Percentiles rank a stretch among this genome's conserved stretches.
These are phyloP conservation scores for Teunomyces kruisii DNA, from an alignment of 805 yeast species.

Conservation along the genomic window DNA sequence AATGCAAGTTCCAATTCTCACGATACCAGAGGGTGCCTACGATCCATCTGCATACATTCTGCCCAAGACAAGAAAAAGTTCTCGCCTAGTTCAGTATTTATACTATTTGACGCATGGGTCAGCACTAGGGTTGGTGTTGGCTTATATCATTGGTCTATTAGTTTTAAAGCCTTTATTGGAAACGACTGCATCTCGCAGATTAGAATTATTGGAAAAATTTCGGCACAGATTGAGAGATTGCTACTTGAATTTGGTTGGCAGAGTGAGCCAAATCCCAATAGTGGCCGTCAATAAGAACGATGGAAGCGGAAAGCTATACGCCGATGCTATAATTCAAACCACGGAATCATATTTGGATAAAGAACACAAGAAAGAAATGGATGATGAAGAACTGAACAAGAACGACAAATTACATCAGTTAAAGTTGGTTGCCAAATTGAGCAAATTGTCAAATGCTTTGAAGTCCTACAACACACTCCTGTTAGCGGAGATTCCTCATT, in stretches of 20 bases:
- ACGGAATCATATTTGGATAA: slow-evolving; percentile 20
- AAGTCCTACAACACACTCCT: slow-evolving; percentile 26
- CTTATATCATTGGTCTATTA: slow-evolving; percentile 33
- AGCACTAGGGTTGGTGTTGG: slow-evolving; percentile 25
- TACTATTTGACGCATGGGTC: slow-evolving; percentile 35
- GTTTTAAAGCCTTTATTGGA: slow-evolving; percentile 37
- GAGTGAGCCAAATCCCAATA: slow-evolving; percentile 39
- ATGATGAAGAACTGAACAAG: slow-evolving; percentile 13
- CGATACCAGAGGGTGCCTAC: slow-evolving; percentile 43
- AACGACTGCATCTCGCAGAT: slow-evolving; percentile 24
- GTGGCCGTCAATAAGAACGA: slow-evolving; percentile 31
- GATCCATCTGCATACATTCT: slow-evolving; percentile 27
- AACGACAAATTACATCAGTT: slow-evolving; percentile 27
- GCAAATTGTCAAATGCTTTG: slow-evolving; percentile 20
- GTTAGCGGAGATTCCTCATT: slow-evolving; percentile 32
- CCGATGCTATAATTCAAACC: slow-evolving; percentile 42
- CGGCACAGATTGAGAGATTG: slow-evolving; percentile 34
- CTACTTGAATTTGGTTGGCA: slow-evolving; percentile 31
- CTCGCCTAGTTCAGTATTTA: slow-evolving; percentile 26
- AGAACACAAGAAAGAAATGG: slow-evolving; percentile 9
- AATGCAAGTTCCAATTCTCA: slow-evolving; percentile 31
- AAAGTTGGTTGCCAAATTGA: slow-evolving; percentile 22
- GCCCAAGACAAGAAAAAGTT: slow-evolving; percentile 13
- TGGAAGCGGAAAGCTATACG: slow-evolving; percentile 29
- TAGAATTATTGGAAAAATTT: slow-evolving; percentile 34